A percentile compares a stretch with the other conserved stretches of the same genome.
Conservation (phyloP, 306 rosid species). For the Rosa persica region DNA sequence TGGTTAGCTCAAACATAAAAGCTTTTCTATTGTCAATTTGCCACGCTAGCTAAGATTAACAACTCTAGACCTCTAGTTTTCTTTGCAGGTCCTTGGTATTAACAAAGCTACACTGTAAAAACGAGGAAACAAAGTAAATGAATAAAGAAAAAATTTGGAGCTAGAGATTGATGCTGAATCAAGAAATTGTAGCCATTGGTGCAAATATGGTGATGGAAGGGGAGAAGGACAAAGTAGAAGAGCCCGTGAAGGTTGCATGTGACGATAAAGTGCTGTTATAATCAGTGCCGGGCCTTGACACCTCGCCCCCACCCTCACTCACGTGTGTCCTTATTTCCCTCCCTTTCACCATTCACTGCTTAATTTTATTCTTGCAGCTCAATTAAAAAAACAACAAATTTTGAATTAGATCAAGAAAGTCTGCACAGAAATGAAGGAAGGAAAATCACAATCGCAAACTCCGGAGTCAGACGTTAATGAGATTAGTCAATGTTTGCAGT, state of each 20-base stretch:
- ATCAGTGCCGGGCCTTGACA: constrained; percentile 79
- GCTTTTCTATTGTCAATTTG: not conserved
- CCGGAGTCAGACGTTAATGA: not conserved
- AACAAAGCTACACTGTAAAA: not conserved
- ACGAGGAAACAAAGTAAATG: not conserved
- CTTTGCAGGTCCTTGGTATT: not conserved
- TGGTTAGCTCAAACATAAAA: not conserved
- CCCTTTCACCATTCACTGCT: constrained; percentile 34
- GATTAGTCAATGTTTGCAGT: not conserved
- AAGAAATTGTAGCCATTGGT: constrained; percentile 28
- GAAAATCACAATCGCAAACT: not conserved
- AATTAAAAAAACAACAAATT: not conserved
- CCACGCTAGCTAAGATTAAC: not conserved
- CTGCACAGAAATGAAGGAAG: not conserved
- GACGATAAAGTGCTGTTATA: constrained; percentile 81
- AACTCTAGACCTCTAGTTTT: not conserved
- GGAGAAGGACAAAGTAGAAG: constrained; percentile 49
- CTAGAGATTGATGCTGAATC: not conserved
- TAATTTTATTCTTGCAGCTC: not conserved
- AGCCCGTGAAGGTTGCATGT: constrained; percentile 99
- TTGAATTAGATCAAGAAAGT: not conserved
- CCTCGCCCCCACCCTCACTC: constrained; percentile 74
- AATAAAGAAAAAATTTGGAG: constrained; percentile 9
- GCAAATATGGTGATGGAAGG: constrained; percentile 16
- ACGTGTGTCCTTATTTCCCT: constrained; percentile 55